Evolutionary conservation across 768 basidiomycete genomes (phyloP).

Genomic region (Cystofilobasidium macerans): DNA sequence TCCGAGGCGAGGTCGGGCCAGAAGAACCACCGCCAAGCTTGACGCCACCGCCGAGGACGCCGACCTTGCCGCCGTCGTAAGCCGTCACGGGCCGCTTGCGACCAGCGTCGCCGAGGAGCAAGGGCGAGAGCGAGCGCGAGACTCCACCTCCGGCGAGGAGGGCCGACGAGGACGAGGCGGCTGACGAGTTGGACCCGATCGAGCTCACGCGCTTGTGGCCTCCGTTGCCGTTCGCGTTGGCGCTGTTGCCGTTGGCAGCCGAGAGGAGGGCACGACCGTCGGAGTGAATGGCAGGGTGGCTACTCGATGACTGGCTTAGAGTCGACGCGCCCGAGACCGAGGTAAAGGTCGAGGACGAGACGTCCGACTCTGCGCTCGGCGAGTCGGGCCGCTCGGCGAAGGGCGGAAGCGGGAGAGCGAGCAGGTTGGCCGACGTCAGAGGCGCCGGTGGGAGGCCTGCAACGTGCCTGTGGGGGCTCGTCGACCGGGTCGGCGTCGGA

Average conservation of each 20-base stretch:
- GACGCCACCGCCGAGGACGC: constrained; percentile 39
- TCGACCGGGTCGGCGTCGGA: constrained; percentile 13
- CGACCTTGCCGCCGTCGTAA: constrained; percentile 40
- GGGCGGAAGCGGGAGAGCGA: constrained; percentile 8
- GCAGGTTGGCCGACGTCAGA: constrained; percentile 3
- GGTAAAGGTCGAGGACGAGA: neutral
- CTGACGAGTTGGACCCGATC: neutral
- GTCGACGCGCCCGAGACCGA: neutral
- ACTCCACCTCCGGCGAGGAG: no score
- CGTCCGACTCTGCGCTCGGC: neutral
- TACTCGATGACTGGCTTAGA: neutral
- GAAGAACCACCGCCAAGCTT: constrained; percentile 35
- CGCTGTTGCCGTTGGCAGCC: no score
- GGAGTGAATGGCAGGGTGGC: constrained; percentile 6
- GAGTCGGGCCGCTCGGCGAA: constrained; percentile 8
- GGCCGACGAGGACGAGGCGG: neutral
- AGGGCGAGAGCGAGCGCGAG: neutral
- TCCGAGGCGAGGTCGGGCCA: neutral
- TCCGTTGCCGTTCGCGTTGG: neutral
- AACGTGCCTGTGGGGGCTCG: neutral
- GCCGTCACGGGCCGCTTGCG: constrained; percentile 32
- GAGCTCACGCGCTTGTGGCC: neutral
- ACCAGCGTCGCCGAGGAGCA: neutral
- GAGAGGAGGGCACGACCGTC: neutral
- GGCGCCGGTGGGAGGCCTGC: no score